Base-by-base conservation (phyloP, 345 rosid species). In the Rubroshorea leprosula region DNA sequence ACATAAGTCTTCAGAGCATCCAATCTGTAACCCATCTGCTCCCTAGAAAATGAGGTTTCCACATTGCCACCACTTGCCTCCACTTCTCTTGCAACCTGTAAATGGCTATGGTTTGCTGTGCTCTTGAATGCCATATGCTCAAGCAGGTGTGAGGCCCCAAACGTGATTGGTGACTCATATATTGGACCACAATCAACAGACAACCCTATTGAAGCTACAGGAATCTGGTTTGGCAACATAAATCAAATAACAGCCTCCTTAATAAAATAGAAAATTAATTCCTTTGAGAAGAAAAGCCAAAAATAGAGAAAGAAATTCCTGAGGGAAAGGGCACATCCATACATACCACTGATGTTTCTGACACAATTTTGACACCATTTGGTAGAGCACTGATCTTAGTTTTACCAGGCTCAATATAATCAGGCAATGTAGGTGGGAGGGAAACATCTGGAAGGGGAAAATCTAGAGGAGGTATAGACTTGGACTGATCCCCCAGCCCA, bases 51-150 rank as follows among this genome's bases (percentile, higher is more conserved):
- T 61, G 96, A 78, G 49, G 96, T 86, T 55, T 74, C 72, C 15
- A 91, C 75, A 55, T 61, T 74, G 29, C 91, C 97, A 58, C 97
- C 99, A 66, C 83, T 79, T 57, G 97, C 96, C 76, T 87, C 99
- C 62, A 83, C 83, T 67, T 85, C 99, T 57, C 94, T 72, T 10
- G 85, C 84, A 74, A 89, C 64, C 12, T 87, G 86, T 54, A 89
- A 64, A 62, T 93, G 91, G 71, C 87, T 85, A 65, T 96, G 64
- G 61, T 85, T 93, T 72, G 76, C 68, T 26, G 95, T 89, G 70
- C 80, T 84, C 76, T 81, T 92, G 71, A 89, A 92, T 57, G 94
- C 89, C 99, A 87, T 93, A 29, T 86, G 78, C 62, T 93, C 91
- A 67, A 93, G 83, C 67, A 89, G 66, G 60, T 93, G 97, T 1